Base-by-base conservation (phyloP, 345 rosid genomes). In the Hypericum androsaemum region DNA sequence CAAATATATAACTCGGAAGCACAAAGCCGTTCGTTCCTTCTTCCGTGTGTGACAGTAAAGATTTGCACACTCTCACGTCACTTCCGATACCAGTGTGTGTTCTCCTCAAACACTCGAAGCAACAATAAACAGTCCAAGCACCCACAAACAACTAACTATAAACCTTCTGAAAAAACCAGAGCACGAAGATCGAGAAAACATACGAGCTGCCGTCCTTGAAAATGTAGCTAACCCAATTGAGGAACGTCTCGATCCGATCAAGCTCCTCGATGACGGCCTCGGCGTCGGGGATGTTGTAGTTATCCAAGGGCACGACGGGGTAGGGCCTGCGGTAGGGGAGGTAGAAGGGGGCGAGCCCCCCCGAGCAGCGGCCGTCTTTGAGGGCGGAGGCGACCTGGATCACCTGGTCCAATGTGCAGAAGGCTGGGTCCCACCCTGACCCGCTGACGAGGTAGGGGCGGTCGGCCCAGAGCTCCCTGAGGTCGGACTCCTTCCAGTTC, bases 341-440 rank as follows among this genome's bases (percentile, higher is more conserved):
- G 61, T 83, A 89, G 52, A 89, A 89, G 0, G 97, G 37, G 71
- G 79, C 4, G 89, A 89, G 64, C 80, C 81, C 54, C 74, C 32
- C 14, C 95, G n/a, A n/a, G n/a, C n/a, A n/a, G n/a, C n/a, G n/a
- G n/a, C n/a, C n/a, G n/a, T n/a, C n/a, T n/a, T n/a, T n/a, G n/a
- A n/a, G n/a, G n/a, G n/a, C n/a, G n/a, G n/a, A n/a, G n/a, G n/a
- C 95, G 4, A 58, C 81, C 61, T 59, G 51, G 48, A 67, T 63
- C 64, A 78, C 88, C 6, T 83, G 8, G 88, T 94, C 81, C 77
- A 86, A 38, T n/a, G n/a, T n/a, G n/a, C n/a, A n/a, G n/a, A n/a
- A n/a, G n/a, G 15, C 83, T n/a, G 95, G 97, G 63, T 89, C 97
- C 94, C 97, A 89, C 10, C 97, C 95, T 4, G 89, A 84, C 50